Conservation (phyloP, 1,284 basidiomycete species). For the Ustilago cynodontis region DNA sequence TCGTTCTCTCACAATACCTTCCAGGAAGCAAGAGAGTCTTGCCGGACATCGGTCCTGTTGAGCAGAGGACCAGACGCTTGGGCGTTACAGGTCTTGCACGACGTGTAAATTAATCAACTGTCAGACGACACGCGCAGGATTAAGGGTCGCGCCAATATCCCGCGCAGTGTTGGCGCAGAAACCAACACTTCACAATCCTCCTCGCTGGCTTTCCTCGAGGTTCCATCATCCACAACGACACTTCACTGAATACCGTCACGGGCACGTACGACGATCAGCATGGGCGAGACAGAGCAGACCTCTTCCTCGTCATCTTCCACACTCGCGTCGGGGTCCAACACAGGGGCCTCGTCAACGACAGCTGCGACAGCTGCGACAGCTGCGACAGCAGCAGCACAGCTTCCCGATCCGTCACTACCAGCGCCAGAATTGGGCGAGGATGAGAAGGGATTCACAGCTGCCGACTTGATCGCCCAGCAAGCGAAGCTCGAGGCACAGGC, state of each 20-base stretch:
- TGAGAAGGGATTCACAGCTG: conserved; percentile 66
- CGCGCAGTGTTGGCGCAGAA: neutral
- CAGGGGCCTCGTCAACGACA: neutral
- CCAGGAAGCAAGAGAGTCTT: no score
- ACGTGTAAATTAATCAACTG: conserved; percentile 20
- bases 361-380: neutral
- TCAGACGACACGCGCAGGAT: conserved; percentile 21
- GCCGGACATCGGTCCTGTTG: no score
- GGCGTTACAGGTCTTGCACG: neutral
- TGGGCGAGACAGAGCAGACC: conserved; percentile 23
- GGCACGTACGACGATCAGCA: neutral
- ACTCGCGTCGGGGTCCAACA: neutral
- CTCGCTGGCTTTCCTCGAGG: neutral
- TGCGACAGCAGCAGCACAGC: conserved; percentile 13
- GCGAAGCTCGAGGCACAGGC: conserved; percentile 69
- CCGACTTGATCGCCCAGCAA: conserved; percentile 69
- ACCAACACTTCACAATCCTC: conserved; percentile 4
- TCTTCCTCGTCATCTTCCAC: conserved; percentile 11
- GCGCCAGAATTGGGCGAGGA: conserved; percentile 49
- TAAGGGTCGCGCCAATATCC: neutral
- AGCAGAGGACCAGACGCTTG: no score
- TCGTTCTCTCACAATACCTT: no score
- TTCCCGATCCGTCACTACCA: conserved; percentile 60
- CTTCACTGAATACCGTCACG: neutral
- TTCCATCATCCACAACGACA: neutral